Conservation (phyloP, 257 asterid species). For the Vinca minor region DNA sequence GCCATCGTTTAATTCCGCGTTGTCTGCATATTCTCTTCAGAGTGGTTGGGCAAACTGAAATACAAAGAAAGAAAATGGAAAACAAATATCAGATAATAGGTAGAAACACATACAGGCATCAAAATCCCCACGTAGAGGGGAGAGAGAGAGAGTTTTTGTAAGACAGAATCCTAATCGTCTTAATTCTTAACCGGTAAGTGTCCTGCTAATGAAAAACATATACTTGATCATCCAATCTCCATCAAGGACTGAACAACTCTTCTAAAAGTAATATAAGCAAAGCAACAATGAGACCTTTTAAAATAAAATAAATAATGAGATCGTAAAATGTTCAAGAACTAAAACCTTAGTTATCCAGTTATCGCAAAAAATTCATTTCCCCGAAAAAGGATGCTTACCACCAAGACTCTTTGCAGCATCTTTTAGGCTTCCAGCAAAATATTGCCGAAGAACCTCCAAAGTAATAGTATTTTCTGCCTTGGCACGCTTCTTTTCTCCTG, state of each 20-base stretch:
- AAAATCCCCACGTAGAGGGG: too few relatives aligned
- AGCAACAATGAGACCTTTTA: too few relatives aligned
- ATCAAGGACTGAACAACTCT: too few relatives aligned
- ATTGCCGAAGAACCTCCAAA: slow-evolving; percentile 71
- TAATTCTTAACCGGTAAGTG: too few relatives aligned
- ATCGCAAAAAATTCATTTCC: not conserved
- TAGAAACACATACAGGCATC: not conserved
- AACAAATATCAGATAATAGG: slow-evolving; percentile 3
- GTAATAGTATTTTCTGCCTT: slow-evolving; percentile 72
- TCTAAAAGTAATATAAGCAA: too few relatives aligned
- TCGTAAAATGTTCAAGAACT: too few relatives aligned
- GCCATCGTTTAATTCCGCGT: slow-evolving; percentile 95
- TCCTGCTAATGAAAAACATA: too few relatives aligned
- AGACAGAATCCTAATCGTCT: too few relatives aligned
- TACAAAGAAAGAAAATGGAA: not conserved
- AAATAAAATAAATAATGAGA: too few relatives aligned
- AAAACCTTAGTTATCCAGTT: not conserved
- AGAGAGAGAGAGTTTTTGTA: too few relatives aligned
- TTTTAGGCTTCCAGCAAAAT: slow-evolving; percentile 88
- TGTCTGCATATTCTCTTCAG: slow-evolving; percentile 97
- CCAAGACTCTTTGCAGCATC: slow-evolving; percentile 92
- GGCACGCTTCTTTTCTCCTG: slow-evolving; percentile 50
- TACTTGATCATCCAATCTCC: too few relatives aligned
- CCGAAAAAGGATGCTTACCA: slow-evolving; percentile 54
- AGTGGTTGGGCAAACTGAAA: slow-evolving; percentile 91